Conservation (phyloP, 495 filamentous ascomycete species). For the Penicillium paxilli region DNA sequence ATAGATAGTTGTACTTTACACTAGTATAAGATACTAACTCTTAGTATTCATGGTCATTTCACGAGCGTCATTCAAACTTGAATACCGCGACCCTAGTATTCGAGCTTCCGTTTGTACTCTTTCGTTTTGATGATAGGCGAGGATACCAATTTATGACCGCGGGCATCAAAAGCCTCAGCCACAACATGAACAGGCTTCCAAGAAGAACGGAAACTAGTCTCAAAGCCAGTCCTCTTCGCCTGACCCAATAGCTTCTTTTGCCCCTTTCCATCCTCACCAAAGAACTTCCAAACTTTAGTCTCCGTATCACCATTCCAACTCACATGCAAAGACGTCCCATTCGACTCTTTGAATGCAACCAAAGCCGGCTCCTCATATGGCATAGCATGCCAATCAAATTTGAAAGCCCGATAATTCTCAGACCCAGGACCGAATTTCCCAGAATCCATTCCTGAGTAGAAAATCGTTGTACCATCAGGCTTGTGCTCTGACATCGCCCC, state of each 20-base stretch:
- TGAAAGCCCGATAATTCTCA: constrained; percentile 21
- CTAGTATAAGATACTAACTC: too few relatives aligned
- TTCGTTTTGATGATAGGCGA: not conserved
- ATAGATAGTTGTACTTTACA: too few relatives aligned
- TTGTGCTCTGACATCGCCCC: constrained; percentile 50
- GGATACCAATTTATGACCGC: constrained; percentile 7
- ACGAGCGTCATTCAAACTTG: not conserved
- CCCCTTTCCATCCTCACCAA: constrained; percentile 7
- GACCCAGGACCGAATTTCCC: constrained; percentile 9
- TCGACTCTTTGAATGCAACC: constrained; percentile 18
- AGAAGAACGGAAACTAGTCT: constrained; percentile 16
- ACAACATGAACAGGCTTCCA: not conserved
- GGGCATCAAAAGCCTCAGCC: constrained; percentile 10
- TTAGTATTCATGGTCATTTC: too few relatives aligned
- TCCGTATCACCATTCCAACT: constrained; percentile 37
- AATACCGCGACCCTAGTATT: not conserved
- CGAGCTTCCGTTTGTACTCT: constrained; percentile 3
- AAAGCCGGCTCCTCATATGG: constrained; percentile 21
- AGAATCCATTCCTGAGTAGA: constrained; percentile 21
- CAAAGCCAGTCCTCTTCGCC: constrained; percentile 17
- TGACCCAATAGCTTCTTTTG: constrained; percentile 17
- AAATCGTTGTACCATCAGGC: constrained; percentile 41
- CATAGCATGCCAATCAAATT: constrained; percentile 18
- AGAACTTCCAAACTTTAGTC: constrained; percentile 27
- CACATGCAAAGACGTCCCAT: constrained; percentile 24